Evolutionary conservation across 2,329 filamentous ascomycete genomes (phyloP), one percentile per base, ranked within the genome.

Genomic region (Thelonectria discophora): DNA sequence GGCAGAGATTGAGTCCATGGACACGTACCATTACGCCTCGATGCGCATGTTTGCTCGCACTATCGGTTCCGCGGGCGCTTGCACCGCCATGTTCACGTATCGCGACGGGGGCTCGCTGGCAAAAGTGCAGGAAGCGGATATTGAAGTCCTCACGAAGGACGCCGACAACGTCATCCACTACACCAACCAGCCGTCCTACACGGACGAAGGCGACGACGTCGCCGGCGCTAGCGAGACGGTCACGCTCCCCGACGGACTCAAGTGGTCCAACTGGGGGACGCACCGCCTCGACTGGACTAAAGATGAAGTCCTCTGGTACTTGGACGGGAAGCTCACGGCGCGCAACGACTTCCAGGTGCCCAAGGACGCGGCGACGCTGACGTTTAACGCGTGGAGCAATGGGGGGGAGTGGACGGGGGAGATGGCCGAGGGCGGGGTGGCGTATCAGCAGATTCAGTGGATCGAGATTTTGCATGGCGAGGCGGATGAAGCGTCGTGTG

Each of bases 221-320:
- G 67, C 76, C 0, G 74, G 76, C n/a, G 80, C 85, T 1, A 82
- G 80, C 1, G 61, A 76, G 3, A 80, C 78, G 39, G 77, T 77
- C 17, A 81, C 78, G 1, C 72, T 83, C 17, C 79, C 84, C 2
- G 64, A 77, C 8, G 73, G 76, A 3, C 69, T 74, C 6, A 73
- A 74, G 17, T 86, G 84, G 82, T 77, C 80, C 27, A 77, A 83
- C 24, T 88, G 85, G 84, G 80, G 81, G 11, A 79, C 80, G 2
- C 84, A 88, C 71, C 80, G 86, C 13, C 79, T 88, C 51, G 86
- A 88, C 69, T 88, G 86, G 86, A 80, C 82, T 1, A 77, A 81
- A 0, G 78, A 78, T n/a, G 71, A 78, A 42, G 85, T 81, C 32
- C 81, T 79, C 32, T 88, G 85, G 84, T 85, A 77, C 62, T 76